Base-by-base conservation (phyloP, 768 basidiomycete species). In the Tylopilus balloui region DNA sequence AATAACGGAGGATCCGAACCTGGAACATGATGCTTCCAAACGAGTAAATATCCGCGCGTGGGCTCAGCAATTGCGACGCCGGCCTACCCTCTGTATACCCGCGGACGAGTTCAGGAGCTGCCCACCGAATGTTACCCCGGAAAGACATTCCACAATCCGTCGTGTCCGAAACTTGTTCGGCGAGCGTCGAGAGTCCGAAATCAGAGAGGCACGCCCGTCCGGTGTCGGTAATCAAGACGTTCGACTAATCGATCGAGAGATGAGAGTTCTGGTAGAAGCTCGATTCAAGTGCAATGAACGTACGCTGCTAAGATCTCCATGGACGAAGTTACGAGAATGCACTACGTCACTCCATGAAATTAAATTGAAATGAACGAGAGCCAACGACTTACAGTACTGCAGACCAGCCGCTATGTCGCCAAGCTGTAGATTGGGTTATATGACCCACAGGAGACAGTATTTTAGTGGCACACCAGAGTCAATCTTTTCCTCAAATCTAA, bases 291-390 rank as follows among this genome's bases (percentile, higher is more conserved):
- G 23, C 4, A 24, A 27, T 15, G 11, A 13, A 65, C 57, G 3
- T 42, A 55, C 74, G 9, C 70, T 66, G 51, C 72, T 72, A 15
- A 75, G 41, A 39, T 75, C 74, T 3, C 74, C 72, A 24, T 75
- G 74, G 20, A 71, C 59, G 20, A 62, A 14, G n/a, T 51, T 23
- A 64, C 50, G 40, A 13, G 55, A 31, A 37, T 60, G 59, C 42
- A 65, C 59, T 67, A 45, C 24, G 36, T 32, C 19, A 17, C 42
- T 52, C 19, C 19, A 28, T 24, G 11, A 52, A 25, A 38, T 36
- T 6, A 19, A 21, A 23, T 7, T 12, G 21, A 12, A 25, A 21
- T 14, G 6, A 37, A 4, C 19, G 8, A 42, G 25, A 20, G 6
- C 0, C 3, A 6, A 37, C 15, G 19, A 43, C 48, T 25, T 25